Conservation (phyloP, 1,139 yeast genomes). For the Hanseniaspora sp. region DNA sequence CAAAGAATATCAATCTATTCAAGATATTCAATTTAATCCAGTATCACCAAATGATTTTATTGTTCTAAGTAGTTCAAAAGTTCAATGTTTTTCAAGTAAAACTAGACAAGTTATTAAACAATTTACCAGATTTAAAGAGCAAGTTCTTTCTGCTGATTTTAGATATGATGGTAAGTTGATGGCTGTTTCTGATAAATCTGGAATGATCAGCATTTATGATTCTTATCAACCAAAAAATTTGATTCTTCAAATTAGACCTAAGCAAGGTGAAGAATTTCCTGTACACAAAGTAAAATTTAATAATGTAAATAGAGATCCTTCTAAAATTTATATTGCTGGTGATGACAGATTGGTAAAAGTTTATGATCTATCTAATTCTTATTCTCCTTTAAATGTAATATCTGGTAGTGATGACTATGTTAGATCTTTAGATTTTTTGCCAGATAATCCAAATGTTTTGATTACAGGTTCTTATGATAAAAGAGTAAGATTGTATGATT, state of each 20-base stretch:
- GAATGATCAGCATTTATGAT: slow-evolving; percentile 70
- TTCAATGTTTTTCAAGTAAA: slow-evolving; percentile 83
- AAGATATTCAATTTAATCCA: slow-evolving; percentile 81
- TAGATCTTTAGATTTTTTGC: slow-evolving; percentile 69
- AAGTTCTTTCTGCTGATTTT: slow-evolving; percentile 46
- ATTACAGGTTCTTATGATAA: slow-evolving; percentile 97
- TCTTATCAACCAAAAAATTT: slow-evolving; percentile 68
- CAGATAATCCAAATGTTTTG: slow-evolving; percentile 47
- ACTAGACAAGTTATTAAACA: slow-evolving; percentile 86
- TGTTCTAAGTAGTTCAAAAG: slow-evolving; percentile 80
- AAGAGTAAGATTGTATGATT: slow-evolving; percentile 70
- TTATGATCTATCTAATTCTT: slow-evolving; percentile 76
- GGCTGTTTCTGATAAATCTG: slow-evolving; percentile 89
- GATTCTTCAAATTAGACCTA: slow-evolving; percentile 68
- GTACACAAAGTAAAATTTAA: slow-evolving; percentile 88
- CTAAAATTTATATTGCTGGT: slow-evolving; percentile 71
- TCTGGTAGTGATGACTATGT: slow-evolving; percentile 81
- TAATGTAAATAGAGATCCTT: slow-evolving; percentile 52
- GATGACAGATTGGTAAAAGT: slow-evolving; percentile 81
- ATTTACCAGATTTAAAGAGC: slow-evolving; percentile 81
- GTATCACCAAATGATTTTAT: slow-evolving; percentile 76
- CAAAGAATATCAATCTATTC: slow-evolving; percentile 86
- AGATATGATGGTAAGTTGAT: slow-evolving; percentile 68
- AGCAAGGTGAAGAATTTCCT: slow-evolving; percentile 47
- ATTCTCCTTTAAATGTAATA: slow-evolving; percentile 52